Conservation (phyloP, 306 rosid genomes). For the Urtica urens region DNA sequence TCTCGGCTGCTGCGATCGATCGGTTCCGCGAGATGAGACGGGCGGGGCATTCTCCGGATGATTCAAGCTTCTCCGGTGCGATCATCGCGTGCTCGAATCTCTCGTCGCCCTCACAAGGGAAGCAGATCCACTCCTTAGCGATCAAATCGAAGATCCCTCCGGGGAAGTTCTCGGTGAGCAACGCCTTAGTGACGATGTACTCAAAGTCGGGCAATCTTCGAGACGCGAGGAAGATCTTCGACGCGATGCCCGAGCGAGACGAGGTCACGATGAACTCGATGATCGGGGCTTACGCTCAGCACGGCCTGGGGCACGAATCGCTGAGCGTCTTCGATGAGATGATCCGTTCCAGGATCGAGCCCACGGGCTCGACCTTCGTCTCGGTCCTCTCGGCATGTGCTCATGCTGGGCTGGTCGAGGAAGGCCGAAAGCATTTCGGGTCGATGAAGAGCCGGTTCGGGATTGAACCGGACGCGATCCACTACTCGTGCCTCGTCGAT, state of each 20-base stretch:
- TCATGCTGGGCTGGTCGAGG: slow-evolving; percentile 68
- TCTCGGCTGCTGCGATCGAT: slow-evolving; percentile 52
- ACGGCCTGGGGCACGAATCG: slow-evolving; percentile 52
- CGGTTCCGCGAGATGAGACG: slow-evolving; percentile 52
- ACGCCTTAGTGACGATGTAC: slow-evolving; percentile 75
- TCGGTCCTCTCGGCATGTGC: slow-evolving; percentile 67
- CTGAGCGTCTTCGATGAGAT: slow-evolving; percentile 47
- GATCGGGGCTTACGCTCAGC: slow-evolving; percentile 78
- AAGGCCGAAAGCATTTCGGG: slow-evolving; percentile 53
- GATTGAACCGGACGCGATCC: slow-evolving; percentile 62
- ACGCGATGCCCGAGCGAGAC: slow-evolving; percentile 59
- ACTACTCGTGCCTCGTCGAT: slow-evolving; percentile 77
- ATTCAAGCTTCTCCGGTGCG: slow-evolving; percentile 62
- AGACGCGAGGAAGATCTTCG: slow-evolving; percentile 61
- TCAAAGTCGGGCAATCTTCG: slow-evolving; percentile 66
- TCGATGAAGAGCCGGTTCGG: slow-evolving; percentile 65
- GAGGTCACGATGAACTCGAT: slow-evolving; percentile 50
- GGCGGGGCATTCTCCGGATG: slow-evolving; percentile 49
- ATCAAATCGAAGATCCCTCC: slow-evolving; percentile 64
- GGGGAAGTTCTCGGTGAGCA: slow-evolving; percentile 56
- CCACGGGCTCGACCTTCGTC: slow-evolving; percentile 58
- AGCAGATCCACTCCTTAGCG: slow-evolving; percentile 58
- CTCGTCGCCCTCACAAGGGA: slow-evolving; percentile 64
- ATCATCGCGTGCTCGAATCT: slow-evolving; percentile 70
- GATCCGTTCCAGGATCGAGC: slow-evolving; percentile 41